Evolutionary conservation across 306 rosid species (phyloP), one percentile per base, ranked within the genome.

Genomic region (Luffa acutangula): DNA sequence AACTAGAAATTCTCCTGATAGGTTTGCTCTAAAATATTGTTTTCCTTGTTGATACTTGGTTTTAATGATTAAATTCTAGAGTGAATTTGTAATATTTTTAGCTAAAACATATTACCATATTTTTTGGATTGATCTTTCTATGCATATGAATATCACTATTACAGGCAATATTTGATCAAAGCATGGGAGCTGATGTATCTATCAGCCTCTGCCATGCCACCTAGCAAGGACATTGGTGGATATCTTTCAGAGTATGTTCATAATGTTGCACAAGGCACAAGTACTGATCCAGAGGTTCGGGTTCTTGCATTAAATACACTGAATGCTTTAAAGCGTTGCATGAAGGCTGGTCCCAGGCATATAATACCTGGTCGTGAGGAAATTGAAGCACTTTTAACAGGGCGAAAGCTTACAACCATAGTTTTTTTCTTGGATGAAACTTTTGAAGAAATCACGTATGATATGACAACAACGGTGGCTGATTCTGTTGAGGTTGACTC

Each of bases 381-480:
- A 89, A 91, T 96, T 86, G 98, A 90, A 86, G 94, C 97, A 52
- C 82, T 93, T 80, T 82, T 96, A 80, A 93, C 92, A 0, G 90
- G 92, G 84, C 90, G 87, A 85, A 96, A 89, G 86, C 98, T 96
- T 39, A 96, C 99, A 65, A 96, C 91, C 33, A 91, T 93, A 66
- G 98, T 96, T 54, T 93, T 91, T 80, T 96, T 96, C 81, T 80
- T 96, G 86, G 99, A 96, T 80, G 99, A 93, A 83, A 96, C 97
- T 58, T 96, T 96, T 60, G 99, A 96, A 91, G 99, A 96, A 86
- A 93, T 96, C 63, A 83, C 93, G 0, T 96, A 91, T 80, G 98
- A 91, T 83, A 96, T 96, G 96, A 87, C 93, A 56, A 93, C 98
- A 73, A 96, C 99, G 20, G 96, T 93, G 57, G 94, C 89, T 33